Conservation (phyloP, 306 rosid genomes). For the Prunus davidiana region DNA sequence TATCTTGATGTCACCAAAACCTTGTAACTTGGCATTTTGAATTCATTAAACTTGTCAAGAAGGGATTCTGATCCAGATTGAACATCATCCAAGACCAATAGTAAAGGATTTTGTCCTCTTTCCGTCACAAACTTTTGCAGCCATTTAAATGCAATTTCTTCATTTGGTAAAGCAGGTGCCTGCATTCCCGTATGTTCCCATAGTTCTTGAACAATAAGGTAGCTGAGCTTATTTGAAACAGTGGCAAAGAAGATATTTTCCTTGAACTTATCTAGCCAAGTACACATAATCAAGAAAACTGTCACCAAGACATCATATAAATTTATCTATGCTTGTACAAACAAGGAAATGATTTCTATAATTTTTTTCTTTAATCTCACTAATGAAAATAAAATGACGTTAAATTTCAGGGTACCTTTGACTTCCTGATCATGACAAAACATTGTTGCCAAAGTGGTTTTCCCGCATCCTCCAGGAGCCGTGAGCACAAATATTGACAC, state of each 20-base stretch:
- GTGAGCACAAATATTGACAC: conserved; percentile 35
- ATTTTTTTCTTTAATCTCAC: background rate
- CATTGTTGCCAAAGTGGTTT: conserved; percentile 43
- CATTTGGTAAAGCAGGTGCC: conserved; percentile 29
- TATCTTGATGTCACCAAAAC: conserved; percentile 22
- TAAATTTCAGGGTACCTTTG: conserved; percentile 27
- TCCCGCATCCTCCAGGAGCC: conserved; percentile 51
- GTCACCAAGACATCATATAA: background rate
- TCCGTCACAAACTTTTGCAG: background rate
- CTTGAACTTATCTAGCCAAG: conserved; percentile 42
- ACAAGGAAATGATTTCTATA: no score
- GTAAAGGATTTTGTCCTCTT: background rate
- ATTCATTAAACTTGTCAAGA: conserved; percentile 25
- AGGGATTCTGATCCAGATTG: conserved; percentile 6
- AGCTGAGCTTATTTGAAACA: conserved; percentile 34
- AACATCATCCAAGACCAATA: conserved; percentile 22
- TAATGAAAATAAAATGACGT: background rate
- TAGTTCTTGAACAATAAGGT: conserved; percentile 31
- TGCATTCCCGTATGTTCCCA: conserved; percentile 19
- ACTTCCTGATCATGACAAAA: conserved; percentile 43
- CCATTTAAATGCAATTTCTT: conserved; percentile 20
- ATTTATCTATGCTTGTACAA: no score
- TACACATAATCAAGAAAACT: background rate
- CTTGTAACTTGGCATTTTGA: conserved; percentile 30
- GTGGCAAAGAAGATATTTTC: conserved; percentile 43